phyloP scores from a whole-genome alignment of 2,329 filamentous ascomycete genomes.

The Taxawa tesnikishii region DNA sequence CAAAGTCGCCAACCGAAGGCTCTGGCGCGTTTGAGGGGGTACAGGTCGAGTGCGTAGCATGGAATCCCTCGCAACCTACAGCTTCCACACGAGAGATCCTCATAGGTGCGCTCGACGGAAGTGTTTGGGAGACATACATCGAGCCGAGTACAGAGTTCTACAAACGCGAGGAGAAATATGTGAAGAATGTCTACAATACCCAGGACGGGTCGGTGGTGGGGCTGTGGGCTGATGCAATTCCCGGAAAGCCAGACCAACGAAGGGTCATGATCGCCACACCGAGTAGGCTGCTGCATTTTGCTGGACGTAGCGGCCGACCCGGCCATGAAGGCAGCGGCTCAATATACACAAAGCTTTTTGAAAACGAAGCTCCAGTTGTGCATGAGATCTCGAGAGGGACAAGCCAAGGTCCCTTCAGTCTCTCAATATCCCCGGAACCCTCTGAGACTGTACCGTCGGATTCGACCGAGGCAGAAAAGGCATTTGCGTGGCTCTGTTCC shows the following conservation, averaged over 20 bases:
- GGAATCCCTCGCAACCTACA: conserved; percentile 88
- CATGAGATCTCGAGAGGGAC: conserved; percentile 57
- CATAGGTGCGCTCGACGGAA: conserved; percentile 82
- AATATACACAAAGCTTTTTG: conserved; percentile 79
- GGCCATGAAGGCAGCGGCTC: conserved; percentile 69
- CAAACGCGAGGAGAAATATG: conserved; percentile 82
- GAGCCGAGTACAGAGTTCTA: conserved; percentile 94
- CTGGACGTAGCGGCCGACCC: conserved; percentile 61
- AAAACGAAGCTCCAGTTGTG: conserved; percentile 66
- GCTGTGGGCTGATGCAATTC: conserved; percentile 67
- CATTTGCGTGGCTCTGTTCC: conserved; percentile 82
- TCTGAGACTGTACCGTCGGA: conserved; percentile 40
- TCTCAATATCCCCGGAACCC: conserved; percentile 67
- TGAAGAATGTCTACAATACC: conserved; percentile 72
- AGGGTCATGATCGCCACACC: conserved; percentile 72
- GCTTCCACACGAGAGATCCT: conserved; percentile 91
- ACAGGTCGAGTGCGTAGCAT: conserved; percentile 77
- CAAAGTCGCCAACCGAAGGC: conserved; percentile 81
- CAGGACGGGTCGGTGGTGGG: conserved; percentile 76
- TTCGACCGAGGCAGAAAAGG: conserved; percentile 41
- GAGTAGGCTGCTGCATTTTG: conserved; percentile 65
- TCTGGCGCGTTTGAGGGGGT: conserved; percentile 76
- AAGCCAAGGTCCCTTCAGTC: conserved; percentile 45
- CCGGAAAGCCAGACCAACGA: conserved; percentile 56
- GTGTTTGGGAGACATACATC: conserved; percentile 89